Percentiles rank a stretch among this genome's conserved stretches.
Conservation (phyloP, 2,329 filamentous ascomycete species). For the Ceratocystis eucalypticola region DNA sequence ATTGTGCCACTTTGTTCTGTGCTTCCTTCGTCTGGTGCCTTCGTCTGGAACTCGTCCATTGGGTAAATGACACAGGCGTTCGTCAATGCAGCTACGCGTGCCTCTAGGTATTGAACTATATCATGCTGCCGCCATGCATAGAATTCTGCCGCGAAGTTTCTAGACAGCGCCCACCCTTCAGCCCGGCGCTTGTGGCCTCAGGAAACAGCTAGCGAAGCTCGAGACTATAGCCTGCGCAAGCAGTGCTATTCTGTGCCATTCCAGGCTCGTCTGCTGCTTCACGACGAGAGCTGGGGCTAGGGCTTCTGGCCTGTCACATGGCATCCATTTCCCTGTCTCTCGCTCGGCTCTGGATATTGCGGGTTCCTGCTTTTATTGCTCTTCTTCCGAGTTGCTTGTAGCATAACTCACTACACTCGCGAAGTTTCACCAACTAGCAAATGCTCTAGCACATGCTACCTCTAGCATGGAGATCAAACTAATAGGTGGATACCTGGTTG, state of each 20-base stretch:
- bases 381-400: not conserved
- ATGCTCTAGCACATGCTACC: not conserved
- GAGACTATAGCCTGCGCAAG: too few species aligned
- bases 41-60: not conserved
- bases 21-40: not conserved
- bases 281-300: too few species aligned
- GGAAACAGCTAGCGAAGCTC: too few species aligned
- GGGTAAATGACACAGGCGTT: not conserved
- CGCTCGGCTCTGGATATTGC: not conserved
- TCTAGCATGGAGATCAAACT: not conserved
- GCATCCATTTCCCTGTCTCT: not conserved
- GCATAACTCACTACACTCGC: not conserved
- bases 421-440: not conserved
- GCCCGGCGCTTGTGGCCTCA: too few species aligned
- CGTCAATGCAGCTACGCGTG: not conserved
- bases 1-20: not conserved
- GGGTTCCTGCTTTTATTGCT: not conserved
- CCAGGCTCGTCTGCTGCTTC: too few species aligned
- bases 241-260: too few species aligned
- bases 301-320: not conserved
- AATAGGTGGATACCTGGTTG: conserved; percentile 12
- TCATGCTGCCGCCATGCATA: not conserved
- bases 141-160: too few species aligned
- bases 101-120: not conserved
- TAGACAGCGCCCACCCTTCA: too few species aligned